Evolutionary conservation across 768 basidiomycete genomes (phyloP).

Genomic region (Suillus subluteus): DNA sequence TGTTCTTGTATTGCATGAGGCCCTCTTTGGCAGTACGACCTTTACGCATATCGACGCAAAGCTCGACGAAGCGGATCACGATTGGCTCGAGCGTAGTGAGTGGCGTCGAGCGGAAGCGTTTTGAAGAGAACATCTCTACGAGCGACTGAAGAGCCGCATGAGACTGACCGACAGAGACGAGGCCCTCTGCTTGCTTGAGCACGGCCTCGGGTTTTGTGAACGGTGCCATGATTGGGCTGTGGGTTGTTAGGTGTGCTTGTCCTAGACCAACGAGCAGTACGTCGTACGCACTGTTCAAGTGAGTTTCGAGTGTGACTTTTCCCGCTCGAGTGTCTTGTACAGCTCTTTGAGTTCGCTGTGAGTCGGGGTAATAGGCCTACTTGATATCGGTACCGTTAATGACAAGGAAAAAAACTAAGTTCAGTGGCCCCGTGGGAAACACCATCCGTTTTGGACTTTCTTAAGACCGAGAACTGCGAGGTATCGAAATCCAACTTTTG

Average conservation of each 20-base stretch:
- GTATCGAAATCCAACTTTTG: no score
- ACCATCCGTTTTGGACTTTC: neutral
- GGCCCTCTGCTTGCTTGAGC: slow-evolving; percentile 91
- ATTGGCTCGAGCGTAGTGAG: slow-evolving; percentile 91
- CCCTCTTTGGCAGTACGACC: slow-evolving; percentile 94
- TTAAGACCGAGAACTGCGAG: no score
- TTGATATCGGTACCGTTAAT: slow-evolving; percentile 7
- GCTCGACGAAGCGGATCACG: slow-evolving; percentile 92
- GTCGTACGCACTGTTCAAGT: neutral
- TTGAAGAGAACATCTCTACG: slow-evolving; percentile 90
- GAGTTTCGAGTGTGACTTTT: neutral
- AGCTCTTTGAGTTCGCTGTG: slow-evolving; percentile 9
- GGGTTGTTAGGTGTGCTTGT: slow-evolving; percentile 1
- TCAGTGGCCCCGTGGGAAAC: slow-evolving; percentile 12
- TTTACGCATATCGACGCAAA: slow-evolving; percentile 94
- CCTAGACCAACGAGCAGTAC: neutral
- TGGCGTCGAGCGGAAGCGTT: slow-evolving; percentile 92
- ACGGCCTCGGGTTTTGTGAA: slow-evolving; percentile 91
- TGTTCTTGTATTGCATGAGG: slow-evolving; percentile 97
- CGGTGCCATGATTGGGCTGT: slow-evolving; percentile 67
- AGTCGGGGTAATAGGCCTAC: slow-evolving; percentile 6
- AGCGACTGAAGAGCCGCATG: slow-evolving; percentile 90
- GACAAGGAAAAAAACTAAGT: slow-evolving; percentile 17
- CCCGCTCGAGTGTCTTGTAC: neutral
- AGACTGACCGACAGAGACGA: slow-evolving; percentile 88